phyloP scores from a whole-genome alignment of 1,284 basidiomycete species.

The Sporisorium scitamineum region DNA sequence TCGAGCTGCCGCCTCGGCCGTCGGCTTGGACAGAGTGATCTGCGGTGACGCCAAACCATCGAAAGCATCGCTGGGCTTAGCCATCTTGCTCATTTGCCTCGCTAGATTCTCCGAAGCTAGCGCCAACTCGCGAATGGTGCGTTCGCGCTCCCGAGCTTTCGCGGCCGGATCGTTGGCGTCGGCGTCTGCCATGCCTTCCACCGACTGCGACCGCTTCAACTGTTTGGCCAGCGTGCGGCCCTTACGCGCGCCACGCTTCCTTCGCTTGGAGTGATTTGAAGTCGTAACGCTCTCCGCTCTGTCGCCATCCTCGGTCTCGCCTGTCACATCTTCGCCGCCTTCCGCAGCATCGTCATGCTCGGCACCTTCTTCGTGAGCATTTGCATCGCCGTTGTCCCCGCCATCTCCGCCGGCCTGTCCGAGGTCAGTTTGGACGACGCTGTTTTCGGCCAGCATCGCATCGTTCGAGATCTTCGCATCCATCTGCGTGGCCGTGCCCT shows the following conservation, averaged over 20 bases:
- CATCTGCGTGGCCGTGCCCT: no score
- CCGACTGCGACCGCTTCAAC: conserved; percentile 56
- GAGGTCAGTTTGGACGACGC: background rate
- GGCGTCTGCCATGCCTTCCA: conserved; percentile 37
- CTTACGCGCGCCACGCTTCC: conserved; percentile 59
- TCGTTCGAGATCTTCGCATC: background rate
- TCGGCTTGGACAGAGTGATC: conserved; percentile 38
- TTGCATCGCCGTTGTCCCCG: background rate
- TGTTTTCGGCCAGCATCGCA: background rate
- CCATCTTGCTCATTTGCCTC: conserved; percentile 57
- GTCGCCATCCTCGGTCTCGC: conserved; percentile 8
- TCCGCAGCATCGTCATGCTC: conserved; percentile 8
- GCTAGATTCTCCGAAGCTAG: conserved; percentile 55
- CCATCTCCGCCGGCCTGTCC: background rate
- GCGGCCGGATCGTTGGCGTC: conserved; percentile 33
- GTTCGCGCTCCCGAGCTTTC: conserved; percentile 40
- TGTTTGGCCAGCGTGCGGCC: conserved; percentile 56
- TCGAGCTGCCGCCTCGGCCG: conserved; percentile 41
- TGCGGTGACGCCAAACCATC: conserved; percentile 19
- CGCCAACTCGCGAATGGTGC: conserved; percentile 52
- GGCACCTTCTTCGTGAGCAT: background rate
- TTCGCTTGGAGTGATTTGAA: conserved; percentile 51
- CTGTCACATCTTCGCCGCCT: conserved; percentile 5
- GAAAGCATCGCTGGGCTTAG: conserved; percentile 41
- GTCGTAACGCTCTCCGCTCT: conserved; percentile 37